phyloP scores from a whole-genome alignment of 2,329 filamentous ascomycete genomes.

The Alternaria triticimaculans region DNA sequence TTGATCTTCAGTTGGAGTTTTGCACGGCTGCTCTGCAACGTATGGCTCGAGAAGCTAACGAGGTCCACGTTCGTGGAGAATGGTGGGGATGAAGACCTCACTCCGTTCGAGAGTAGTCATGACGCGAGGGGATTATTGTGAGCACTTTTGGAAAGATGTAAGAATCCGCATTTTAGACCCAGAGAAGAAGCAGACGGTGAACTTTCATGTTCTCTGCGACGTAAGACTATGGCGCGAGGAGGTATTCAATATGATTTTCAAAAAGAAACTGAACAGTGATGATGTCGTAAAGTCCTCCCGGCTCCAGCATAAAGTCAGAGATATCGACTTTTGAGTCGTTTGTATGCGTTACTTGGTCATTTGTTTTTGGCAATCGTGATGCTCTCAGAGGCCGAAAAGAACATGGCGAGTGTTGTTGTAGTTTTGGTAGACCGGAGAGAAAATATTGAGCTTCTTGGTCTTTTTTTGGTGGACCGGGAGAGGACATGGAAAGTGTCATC shows the following conservation, averaged over 20 bases:
- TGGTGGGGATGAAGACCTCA: neutral
- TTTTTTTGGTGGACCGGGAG: neutral
- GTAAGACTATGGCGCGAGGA: neutral
- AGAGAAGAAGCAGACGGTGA: neutral
- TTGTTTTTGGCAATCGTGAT: neutral
- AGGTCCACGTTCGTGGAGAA: neutral
- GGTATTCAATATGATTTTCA: fast-evolving
- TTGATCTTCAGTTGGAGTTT: neutral
- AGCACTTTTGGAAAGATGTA: neutral
- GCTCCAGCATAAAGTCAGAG: neutral
- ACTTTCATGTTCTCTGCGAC: fast-evolving
- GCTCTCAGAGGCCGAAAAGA: neutral
- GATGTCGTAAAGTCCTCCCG: neutral
- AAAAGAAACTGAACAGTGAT: neutral
- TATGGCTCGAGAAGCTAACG: neutral
- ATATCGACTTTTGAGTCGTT: neutral
- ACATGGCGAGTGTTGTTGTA: neutral
- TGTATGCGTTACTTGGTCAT: neutral
- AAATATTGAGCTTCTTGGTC: neutral
- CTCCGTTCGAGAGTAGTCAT: neutral
- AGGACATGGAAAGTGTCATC: neutral
- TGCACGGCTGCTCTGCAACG: neutral
- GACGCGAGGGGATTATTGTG: neutral
- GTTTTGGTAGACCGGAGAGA: neutral
- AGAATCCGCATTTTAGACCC: fast-evolving